Conservation (phyloP, 345 rosid species). For the Durio zibethinus region DNA sequence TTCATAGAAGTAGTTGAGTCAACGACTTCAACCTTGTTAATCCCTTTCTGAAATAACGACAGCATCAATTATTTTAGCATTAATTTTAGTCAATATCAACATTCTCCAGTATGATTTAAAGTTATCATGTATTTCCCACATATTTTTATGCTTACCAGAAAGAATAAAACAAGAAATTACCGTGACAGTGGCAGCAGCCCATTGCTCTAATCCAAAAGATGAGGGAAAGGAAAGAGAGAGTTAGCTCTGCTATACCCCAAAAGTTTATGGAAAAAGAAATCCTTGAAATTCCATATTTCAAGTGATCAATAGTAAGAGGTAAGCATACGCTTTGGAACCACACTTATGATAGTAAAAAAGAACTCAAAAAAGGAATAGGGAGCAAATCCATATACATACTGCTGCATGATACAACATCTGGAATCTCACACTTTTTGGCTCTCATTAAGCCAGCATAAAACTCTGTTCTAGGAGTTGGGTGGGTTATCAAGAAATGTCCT, state of each 20-base stretch:
- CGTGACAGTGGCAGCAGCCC: neutral
- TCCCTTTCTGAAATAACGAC: neutral
- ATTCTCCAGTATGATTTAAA: neutral
- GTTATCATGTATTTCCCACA: too few relatives aligned
- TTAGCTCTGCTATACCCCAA: neutral
- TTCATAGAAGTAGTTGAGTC: neutral
- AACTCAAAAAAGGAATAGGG: neutral
- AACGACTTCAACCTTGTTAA: neutral
- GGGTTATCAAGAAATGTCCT: constrained; percentile 8
- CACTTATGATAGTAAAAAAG: neutral
- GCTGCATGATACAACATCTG: neutral
- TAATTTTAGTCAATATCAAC: neutral
- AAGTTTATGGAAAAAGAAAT: too few relatives aligned
- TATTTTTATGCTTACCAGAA: too few relatives aligned
- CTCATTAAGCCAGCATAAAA: constrained; percentile 8
- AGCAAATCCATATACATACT: constrained; percentile 5
- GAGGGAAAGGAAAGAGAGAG: neutral
- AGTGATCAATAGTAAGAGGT: neutral
- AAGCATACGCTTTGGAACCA: constrained; percentile 3
- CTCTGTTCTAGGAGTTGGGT: neutral
- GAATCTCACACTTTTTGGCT: constrained; percentile 5
- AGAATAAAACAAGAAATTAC: too few relatives aligned
- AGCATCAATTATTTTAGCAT: neutral
- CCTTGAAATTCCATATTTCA: too few relatives aligned
- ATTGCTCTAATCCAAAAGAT: neutral